These are phyloP conservation scores for Mortierella sp. DNA, from an alignment of 371 early-diverging fungal species.

Conservation along the genomic window DNA sequence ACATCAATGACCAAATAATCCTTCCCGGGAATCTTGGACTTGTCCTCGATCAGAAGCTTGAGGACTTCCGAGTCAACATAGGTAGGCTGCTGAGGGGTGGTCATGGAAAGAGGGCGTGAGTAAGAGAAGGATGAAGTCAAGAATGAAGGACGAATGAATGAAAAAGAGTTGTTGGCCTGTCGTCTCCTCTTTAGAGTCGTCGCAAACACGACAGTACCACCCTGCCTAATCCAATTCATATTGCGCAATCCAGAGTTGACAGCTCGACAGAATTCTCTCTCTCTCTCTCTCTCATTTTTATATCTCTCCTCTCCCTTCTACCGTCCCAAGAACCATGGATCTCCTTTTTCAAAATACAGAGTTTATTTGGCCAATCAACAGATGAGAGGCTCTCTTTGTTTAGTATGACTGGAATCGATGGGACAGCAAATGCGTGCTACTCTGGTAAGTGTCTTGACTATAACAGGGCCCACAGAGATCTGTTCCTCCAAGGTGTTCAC, in stretches of 20 bases:
- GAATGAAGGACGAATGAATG: not conserved
- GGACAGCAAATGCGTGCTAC: conserved; percentile 24
- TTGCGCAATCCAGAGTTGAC: too few relatives aligned
- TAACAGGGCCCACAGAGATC: conserved; percentile 47
- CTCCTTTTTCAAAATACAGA: too few relatives aligned
- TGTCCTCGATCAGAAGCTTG: conserved; percentile 64
- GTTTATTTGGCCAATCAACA: too few relatives aligned
- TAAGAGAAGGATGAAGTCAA: not conserved
- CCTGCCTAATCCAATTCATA: too few relatives aligned
- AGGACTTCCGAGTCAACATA: conserved; percentile 72
- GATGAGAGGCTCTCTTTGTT: not conserved
- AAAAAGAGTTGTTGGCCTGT: not conserved
- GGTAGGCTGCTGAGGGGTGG: conserved; percentile 16
- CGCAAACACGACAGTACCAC: not conserved
- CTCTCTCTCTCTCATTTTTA: not conserved
- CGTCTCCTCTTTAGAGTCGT: not conserved
- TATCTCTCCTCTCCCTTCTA: not conserved
- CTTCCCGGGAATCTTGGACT: conserved; percentile 59
- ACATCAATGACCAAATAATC: conserved; percentile 89
- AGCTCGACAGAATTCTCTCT: too few relatives aligned
- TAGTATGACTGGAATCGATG: conserved; percentile 42
- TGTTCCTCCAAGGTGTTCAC: conserved; percentile 55
- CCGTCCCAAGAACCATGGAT: too few relatives aligned
- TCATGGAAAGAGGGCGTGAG: conserved; percentile 3
- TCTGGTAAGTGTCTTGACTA: conserved; percentile 30